Conservation (phyloP, 164 flowering plant genomes). For the Dillenia suffruticosa region DNA sequence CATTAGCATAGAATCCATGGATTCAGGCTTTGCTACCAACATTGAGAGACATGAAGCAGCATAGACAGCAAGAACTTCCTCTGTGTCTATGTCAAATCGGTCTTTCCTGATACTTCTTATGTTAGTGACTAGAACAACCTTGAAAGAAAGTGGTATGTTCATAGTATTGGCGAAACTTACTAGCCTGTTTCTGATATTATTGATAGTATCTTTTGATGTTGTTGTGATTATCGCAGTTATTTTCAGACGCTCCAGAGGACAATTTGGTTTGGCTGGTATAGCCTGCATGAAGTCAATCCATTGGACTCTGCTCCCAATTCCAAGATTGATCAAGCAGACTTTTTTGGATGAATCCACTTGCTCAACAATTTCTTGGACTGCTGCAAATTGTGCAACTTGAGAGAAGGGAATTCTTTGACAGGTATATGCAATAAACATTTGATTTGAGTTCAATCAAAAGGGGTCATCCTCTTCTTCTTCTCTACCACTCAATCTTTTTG, state of each 20-base stretch:
- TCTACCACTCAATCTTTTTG: no score
- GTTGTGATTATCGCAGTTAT: neutral
- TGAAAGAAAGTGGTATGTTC: slow-evolving; percentile 2
- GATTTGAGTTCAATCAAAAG: no score
- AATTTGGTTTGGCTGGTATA: neutral
- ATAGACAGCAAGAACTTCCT: slow-evolving; percentile 4
- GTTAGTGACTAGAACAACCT: slow-evolving; percentile 4
- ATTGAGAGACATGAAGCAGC: neutral
- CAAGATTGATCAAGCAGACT: neutral
- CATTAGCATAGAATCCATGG: neutral
- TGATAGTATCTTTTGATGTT: neutral
- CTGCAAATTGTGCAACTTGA: neutral
- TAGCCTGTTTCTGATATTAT: neutral
- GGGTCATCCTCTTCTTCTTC: no score
- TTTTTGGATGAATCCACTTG: neutral
- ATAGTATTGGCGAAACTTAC: slow-evolving; percentile 4
- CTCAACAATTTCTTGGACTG: neutral
- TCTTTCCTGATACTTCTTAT: slow-evolving; percentile 1
- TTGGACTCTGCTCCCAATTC: neutral
- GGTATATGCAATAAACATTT: no score
- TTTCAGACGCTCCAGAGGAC: neutral
- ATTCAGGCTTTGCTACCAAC: slow-evolving; percentile 1
- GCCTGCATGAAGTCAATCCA: neutral
- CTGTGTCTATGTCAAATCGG: neutral
- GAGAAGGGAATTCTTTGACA: no score